These are phyloP conservation scores for Neohortaea acidophila DNA, from an alignment of 495 filamentous ascomycete genomes.

Conservation along the genomic window DNA sequence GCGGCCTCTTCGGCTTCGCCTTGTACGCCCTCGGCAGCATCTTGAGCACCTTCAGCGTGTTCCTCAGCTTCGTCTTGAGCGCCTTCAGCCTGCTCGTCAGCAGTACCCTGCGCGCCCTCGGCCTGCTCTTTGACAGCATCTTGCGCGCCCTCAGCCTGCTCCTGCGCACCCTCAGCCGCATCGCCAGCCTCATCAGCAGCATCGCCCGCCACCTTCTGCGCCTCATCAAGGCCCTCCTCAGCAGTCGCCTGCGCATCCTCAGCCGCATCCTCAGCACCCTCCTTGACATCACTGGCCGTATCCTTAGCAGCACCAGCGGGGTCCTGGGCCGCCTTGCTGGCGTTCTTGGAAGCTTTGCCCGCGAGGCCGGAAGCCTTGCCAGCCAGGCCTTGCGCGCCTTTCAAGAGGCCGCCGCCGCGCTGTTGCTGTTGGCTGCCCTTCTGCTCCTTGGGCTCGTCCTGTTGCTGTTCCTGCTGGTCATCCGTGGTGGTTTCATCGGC, in stretches of 20 bases:
- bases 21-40: slow-evolving; percentile 14
- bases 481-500: slow-evolving; percentile 11
- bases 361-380: slow-evolving; percentile 16
- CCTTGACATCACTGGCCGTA: slow-evolving; percentile 16
- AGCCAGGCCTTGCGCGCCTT: slow-evolving; percentile 16
- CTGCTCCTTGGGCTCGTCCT: neutral
- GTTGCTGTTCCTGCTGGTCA: slow-evolving; percentile 8
- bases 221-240: slow-evolving; percentile 16
- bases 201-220: slow-evolving; percentile 20
- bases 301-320: slow-evolving; percentile 23
- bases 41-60: slow-evolving; percentile 15
- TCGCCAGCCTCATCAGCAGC: slow-evolving; percentile 17
- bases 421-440: slow-evolving; percentile 9
- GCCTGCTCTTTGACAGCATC: slow-evolving; percentile 22
- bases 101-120: slow-evolving; percentile 9
- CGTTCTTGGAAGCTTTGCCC: slow-evolving; percentile 18
- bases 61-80: slow-evolving; percentile 12
- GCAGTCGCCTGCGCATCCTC: slow-evolving; percentile 17
- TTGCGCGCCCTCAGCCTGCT: slow-evolving; percentile 14
- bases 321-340: slow-evolving; percentile 19
- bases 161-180: slow-evolving; percentile 11
- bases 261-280: slow-evolving; percentile 20
- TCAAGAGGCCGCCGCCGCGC: slow-evolving; percentile 12
- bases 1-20: slow-evolving; percentile 22
- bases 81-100: slow-evolving; percentile 18